Base-by-base conservation (phyloP, 2,329 filamentous ascomycete genomes). In the Trichoderma atrobrunneum region DNA sequence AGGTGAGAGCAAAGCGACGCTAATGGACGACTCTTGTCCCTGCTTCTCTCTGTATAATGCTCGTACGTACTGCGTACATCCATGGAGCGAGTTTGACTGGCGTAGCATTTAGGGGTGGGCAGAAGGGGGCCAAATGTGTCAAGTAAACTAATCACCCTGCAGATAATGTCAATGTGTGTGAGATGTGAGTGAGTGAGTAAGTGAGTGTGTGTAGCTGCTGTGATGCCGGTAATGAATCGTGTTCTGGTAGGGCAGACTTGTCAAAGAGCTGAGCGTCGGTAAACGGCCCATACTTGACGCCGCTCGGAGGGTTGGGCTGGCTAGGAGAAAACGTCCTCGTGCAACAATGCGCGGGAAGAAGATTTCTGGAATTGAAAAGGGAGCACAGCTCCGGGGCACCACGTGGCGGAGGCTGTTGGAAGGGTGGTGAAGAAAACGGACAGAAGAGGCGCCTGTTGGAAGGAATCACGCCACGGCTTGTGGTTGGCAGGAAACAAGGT, bases 61-160 rank as follows among this genome's bases (percentile, higher is more conserved):
- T 54, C 11, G 48, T 54, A 54, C 18, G 12, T 32, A 21, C 43
- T 54, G 30, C 28, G 30, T 12, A 28, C 28, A 65, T 32, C 28
- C 43, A 54, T 54, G 43, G 14, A 61, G 32, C 14, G 21, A 39
- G 32, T 18, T 18, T 21, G 36, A 39, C 12, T 12, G 59, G 59
- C 12, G 30, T 36, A 24, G 32, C 59, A 34, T 21, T 51, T 43
- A 14, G 34, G n/a, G 54, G 32, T 39, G 34, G 7, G 54, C 28
- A 43, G 51, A 56, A 36, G 56, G 57, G 65, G 66, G 65, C 56
- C 39, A 60, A 61, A 69, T 60, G 66, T 69, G 66, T 69, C 66
- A 61, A 61, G 36, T 61, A 60, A 60, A 34, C 21, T 60, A 51
- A 59, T 60, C 43, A 26, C 10, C 34, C 32, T 39, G 64, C 51